Conservation (phyloP, 345 rosid species). For the Aquilaria sinensis region DNA sequence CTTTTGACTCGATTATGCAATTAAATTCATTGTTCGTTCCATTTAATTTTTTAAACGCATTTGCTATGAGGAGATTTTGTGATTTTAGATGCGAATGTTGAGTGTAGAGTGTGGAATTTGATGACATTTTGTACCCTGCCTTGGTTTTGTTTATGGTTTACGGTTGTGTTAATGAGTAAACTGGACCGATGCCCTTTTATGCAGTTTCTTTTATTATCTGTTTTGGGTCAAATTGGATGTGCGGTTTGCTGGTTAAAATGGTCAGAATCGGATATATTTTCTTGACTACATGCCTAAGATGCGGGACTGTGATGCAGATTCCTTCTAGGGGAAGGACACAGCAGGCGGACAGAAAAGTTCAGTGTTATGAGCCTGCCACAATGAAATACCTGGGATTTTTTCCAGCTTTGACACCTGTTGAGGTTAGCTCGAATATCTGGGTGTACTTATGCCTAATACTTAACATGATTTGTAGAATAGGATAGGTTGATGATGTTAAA, state of each 20-base stretch:
- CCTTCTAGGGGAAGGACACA: conserved; percentile 92
- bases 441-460: not conserved
- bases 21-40: not conserved
- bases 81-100: not conserved
- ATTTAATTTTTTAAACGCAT: not conserved
- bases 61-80: not conserved
- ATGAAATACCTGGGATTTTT: conserved; percentile 91
- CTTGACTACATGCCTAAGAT: too few species aligned
- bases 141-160: too few species aligned
- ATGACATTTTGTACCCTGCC: too few species aligned
- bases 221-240: too few species aligned
- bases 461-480: not conserved
- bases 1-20: conserved; percentile 1
- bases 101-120: too few species aligned
- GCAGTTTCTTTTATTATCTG: too few species aligned
- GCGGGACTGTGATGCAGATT: conserved; percentile 36
- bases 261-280: too few species aligned
- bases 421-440: conserved; percentile 39
- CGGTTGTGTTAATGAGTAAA: too few species aligned
- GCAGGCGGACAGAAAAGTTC: conserved; percentile 80
- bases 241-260: too few species aligned
- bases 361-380: conserved; percentile 97
- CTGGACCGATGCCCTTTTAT: too few species aligned
- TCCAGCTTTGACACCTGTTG: conserved; percentile 60
- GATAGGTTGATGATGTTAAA: not conserved